Percentiles rank a stretch among this genome's conserved stretches.
Evolutionary conservation across 164 flowering plant species (phyloP).

Genomic region (Saururus chinensis): DNA sequence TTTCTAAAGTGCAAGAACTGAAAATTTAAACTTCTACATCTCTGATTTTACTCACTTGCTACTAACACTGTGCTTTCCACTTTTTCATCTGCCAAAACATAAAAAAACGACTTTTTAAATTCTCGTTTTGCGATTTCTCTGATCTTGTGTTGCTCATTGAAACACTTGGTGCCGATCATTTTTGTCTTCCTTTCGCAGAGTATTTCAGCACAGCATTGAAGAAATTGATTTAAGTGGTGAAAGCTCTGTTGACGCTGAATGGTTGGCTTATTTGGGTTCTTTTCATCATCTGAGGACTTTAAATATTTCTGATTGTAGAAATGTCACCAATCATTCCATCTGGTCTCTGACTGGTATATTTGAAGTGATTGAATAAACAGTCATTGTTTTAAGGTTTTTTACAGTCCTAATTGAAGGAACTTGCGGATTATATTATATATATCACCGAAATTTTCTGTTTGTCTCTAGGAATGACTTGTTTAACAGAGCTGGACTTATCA

Average conservation of each 20-base stretch:
- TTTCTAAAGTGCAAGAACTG: not conserved
- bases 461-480: slow-evolving; percentile 44
- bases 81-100: not conserved
- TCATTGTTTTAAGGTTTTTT: not conserved
- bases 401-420: not conserved
- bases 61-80: no score
- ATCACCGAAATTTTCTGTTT: not conserved
- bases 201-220: slow-evolving; percentile 61
- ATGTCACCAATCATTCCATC: slow-evolving; percentile 53
- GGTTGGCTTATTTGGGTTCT: slow-evolving; percentile 88
- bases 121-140: not conserved
- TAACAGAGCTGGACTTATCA: slow-evolving; percentile 69
- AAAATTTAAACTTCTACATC: no score
- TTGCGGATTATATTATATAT: not conserved
- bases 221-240: slow-evolving; percentile 57
- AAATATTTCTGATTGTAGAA: slow-evolving; percentile 58
- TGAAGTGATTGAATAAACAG: not conserved
- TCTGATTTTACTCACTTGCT: no score
- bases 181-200: slow-evolving; percentile 24
- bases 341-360: slow-evolving; percentile 66
- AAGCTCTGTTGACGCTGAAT: slow-evolving; percentile 71
- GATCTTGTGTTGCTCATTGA: not conserved
- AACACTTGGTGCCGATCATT: not conserved
- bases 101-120: not conserved
- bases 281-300: slow-evolving; percentile 46